Percentiles rank a stretch among this genome's conserved stretches.
Conservation (phyloP, 768 basidiomycete genomes). For the Ramaria sp. region DNA sequence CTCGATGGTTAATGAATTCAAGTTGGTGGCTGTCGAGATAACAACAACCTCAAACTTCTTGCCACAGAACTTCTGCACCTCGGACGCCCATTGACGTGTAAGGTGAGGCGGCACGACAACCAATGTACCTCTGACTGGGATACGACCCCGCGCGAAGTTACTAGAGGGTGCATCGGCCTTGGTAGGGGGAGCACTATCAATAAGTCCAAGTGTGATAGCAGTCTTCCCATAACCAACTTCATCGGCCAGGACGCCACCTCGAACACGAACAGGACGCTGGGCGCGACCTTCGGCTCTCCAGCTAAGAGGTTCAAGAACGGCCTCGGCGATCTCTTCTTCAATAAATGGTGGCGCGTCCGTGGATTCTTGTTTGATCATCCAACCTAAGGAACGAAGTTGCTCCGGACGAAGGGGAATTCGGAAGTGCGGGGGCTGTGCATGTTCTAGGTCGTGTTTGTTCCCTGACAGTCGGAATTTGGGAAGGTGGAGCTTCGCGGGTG, state of each 20-base stretch:
- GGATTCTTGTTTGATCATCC: constrained; percentile 84
- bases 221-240: constrained; percentile 98
- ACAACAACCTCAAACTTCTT: constrained; percentile 50
- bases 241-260: constrained; percentile 90
- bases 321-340: constrained; percentile 93
- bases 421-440: constrained; percentile 74
- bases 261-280: constrained; percentile 58
- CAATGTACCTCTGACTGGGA: constrained; percentile 72
- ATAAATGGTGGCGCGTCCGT: constrained; percentile 57
- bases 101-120: constrained; percentile 86
- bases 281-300: constrained; percentile 95
- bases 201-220: constrained; percentile 83
- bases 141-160: constrained; percentile 42
- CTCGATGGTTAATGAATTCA: constrained; percentile 65
- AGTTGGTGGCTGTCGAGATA: constrained; percentile 55
- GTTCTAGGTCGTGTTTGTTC: constrained; percentile 63
- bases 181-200: constrained; percentile 58
- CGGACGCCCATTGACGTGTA: constrained; percentile 81
- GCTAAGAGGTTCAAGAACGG: constrained; percentile 71
- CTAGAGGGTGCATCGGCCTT: constrained; percentile 24
- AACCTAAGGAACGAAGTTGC: constrained; percentile 80
- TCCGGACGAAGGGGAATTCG: constrained; percentile 64
- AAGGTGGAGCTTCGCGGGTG: constrained; percentile 44
- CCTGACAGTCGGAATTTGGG: constrained; percentile 63
- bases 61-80: constrained; percentile 72